Conservation (phyloP, 108 stramenopile genomes). For the Fragilaria crotonensis region DNA sequence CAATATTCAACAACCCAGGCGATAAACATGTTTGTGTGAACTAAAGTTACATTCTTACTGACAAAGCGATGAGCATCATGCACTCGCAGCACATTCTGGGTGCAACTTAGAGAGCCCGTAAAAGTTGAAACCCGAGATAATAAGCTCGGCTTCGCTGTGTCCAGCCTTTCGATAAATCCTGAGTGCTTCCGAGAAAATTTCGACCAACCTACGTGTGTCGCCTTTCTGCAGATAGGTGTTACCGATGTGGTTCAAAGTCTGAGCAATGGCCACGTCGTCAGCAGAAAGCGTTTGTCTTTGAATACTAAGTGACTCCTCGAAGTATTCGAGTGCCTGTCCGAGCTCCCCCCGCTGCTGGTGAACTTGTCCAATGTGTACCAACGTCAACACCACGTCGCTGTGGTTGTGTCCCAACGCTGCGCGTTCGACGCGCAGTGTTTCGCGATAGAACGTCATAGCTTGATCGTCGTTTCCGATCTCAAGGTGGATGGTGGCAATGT, state of each 20-base stretch:
- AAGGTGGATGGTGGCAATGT: conserved; percentile 52
- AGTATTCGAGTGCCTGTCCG: conserved; percentile 41
- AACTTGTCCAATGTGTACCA: conserved; percentile 55
- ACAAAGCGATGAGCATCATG: too few species aligned
- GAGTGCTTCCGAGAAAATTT: conserved; percentile 42
- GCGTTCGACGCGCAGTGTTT: conserved; percentile 45
- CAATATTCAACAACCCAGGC: too few species aligned
- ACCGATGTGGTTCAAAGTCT: conserved; percentile 47
- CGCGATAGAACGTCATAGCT: conserved; percentile 43
- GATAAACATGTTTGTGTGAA: too few species aligned
- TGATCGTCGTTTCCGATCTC: conserved; percentile 46
- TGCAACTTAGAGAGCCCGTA: conserved; percentile 42
- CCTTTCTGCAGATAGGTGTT: conserved; percentile 43
- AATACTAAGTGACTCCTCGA: conserved; percentile 40
- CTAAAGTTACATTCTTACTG: too few species aligned
- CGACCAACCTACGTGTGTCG: conserved; percentile 31
- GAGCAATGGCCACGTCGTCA: conserved; percentile 18
- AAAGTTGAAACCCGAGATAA: conserved; percentile 40
- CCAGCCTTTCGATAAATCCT: conserved; percentile 23
- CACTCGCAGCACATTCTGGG: conserved; percentile 53
- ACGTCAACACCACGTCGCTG: conserved; percentile 47
- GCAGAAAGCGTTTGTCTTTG: conserved; percentile 13
- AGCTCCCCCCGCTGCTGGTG: conserved; percentile 50
- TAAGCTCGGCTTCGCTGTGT: conserved; percentile 21
- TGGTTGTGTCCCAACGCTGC: conserved; percentile 42